phyloP scores from a whole-genome alignment of 73 alveolate genomes.

The Paramecium sonneborni region DNA sequence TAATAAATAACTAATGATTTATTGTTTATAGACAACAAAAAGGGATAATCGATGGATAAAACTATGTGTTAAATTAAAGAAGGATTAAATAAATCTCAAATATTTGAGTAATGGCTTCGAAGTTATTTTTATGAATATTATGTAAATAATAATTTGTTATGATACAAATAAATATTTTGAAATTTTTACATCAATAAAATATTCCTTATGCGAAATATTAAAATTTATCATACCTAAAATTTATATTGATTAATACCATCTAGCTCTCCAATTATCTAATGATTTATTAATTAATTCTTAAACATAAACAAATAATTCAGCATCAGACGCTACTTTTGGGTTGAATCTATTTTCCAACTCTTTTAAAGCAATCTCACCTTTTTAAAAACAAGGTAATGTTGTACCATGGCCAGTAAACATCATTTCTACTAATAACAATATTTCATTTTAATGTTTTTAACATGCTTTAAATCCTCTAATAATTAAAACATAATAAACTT shows the following conservation, averaged over 20 bases:
- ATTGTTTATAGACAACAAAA: not conserved
- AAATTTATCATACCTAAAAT: constrained; percentile 37
- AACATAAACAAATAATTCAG: not conserved
- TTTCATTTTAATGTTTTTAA: constrained; percentile 88
- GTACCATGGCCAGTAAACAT: constrained; percentile 91
- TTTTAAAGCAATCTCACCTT: constrained; percentile 86
- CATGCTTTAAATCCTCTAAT: constrained; percentile 82
- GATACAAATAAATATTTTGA: not conserved
- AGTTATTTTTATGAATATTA: not conserved
- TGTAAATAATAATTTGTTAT: not conserved
- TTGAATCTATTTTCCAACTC: constrained; percentile 87
- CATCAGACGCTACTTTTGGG: constrained; percentile 29
- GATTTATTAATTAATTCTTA: constrained; percentile 23
- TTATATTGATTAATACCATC: constrained; percentile 4
- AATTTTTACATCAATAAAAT: constrained; percentile 23
- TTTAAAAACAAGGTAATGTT: constrained; percentile 92
- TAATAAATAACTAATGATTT: not conserved
- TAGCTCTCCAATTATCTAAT: constrained; percentile 64
- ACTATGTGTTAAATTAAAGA: not conserved
- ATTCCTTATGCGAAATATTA: constrained; percentile 56
- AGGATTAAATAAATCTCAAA: not conserved
- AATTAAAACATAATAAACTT: not conserved
- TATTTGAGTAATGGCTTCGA: not conserved
- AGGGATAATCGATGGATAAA: not conserved
- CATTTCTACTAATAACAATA: constrained; percentile 94